Evolutionary conservation across 257 asterid genomes (phyloP), one percentile per base, ranked within the genome.

Genomic region (Scutellaria minor): DNA sequence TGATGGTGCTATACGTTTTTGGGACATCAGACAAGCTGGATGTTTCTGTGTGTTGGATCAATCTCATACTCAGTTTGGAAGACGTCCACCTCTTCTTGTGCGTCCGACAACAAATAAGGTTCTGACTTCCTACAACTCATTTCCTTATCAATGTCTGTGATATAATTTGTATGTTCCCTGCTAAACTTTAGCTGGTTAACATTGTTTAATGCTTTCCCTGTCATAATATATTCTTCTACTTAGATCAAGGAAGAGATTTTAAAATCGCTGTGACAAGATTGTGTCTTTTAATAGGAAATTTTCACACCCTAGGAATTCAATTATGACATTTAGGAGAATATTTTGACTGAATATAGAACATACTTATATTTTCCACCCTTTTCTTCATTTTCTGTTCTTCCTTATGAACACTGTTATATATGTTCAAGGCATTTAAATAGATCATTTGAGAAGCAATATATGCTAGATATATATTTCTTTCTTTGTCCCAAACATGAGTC

Each of bases 21-120:
- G 99, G 99, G 99, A 95, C 89, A 95, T 95, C 76, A 87, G 99
- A 78, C 86, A 86, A 64, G 98, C 99, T 62, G 99, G 99, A 74
- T 95, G 98, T 80, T 95, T 95, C 71, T 86, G 86, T 64, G 98
- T 92, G 18, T 80, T 95, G 77, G 96, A 95, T 81, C 98, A 95
- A 81, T 87, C 97, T 22, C 88, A 83, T 64, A 68, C 97, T 71
- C 99, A 95, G 88, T 85, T 88, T 59, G 98, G 99, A 77, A 87
- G 94, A 72, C 98, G 98, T 31, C 94, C 92, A 7, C 87, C 97
- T 61, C 82, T 91, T 51, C 86, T 81, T 66, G 66, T 59, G 48
- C 87, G 87, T 62, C 78, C 93, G 48, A 63, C 85, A 35, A 77
- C 84, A 58, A 88, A 79, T 82, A 95, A 90, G 97, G 99, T 94